These are phyloP conservation scores for Camelina laxa DNA, from an alignment of 345 rosid genomes.

Conservation along the genomic window DNA sequence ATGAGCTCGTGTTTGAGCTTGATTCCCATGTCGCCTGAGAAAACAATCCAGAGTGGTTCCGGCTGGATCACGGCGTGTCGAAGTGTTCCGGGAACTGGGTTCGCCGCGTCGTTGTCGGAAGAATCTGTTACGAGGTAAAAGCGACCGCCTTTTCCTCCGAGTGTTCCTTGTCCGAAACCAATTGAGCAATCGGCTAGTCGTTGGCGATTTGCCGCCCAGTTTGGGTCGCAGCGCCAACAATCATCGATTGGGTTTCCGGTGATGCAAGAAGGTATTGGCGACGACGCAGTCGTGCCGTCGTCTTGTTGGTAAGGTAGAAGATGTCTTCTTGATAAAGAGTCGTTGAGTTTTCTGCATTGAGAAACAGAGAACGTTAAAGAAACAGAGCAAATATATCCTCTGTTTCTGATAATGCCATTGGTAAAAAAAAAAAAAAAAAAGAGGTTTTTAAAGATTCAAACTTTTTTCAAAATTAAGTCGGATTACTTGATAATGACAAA, in stretches of 20 bases:
- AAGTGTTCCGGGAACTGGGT: slow-evolving; percentile 91
- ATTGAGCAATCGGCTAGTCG: slow-evolving; percentile 76
- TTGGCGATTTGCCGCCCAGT: slow-evolving; percentile 75
- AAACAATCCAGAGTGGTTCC: slow-evolving; percentile 88
- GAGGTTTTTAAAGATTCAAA: slow-evolving; percentile 13
- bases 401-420: slow-evolving; percentile 34
- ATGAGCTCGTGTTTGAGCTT: slow-evolving; percentile 86
- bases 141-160: slow-evolving; percentile 82
- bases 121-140: slow-evolving; percentile 90
- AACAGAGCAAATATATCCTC: slow-evolving; percentile 42
- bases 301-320: slow-evolving; percentile 39
- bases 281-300: slow-evolving; percentile 37
- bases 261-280: slow-evolving; percentile 46
- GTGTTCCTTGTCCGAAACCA: slow-evolving; percentile 74
- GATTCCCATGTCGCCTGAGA: slow-evolving; percentile 72
- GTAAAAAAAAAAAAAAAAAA: too few species aligned
- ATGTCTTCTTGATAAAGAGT: slow-evolving; percentile 51
- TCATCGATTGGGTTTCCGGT: slow-evolving; percentile 88
- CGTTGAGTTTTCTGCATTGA: slow-evolving; percentile 51
- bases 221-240: slow-evolving; percentile 83
- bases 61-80: slow-evolving; percentile 84
- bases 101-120: slow-evolving; percentile 72
- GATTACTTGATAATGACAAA: slow-evolving; percentile 16
- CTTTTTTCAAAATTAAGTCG: not conserved
- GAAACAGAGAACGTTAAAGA: not conserved